A percentile compares a stretch with the other conserved stretches of the same genome.
Evolutionary conservation across 495 filamentous ascomycete species (phyloP).

Genomic region (Podospora appendiculata): DNA sequence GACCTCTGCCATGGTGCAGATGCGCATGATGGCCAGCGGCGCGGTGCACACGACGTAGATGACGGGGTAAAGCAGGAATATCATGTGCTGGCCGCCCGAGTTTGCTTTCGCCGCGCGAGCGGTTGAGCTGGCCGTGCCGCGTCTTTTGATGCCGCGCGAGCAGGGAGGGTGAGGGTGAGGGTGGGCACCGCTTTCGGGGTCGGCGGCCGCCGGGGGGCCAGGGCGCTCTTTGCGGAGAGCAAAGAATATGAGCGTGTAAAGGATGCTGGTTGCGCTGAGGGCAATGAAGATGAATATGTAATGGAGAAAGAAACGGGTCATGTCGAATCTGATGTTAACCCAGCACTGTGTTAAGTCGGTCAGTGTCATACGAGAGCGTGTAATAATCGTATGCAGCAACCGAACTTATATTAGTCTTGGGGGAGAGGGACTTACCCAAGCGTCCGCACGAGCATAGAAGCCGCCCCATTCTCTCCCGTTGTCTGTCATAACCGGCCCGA

Average conservation of each 20-base stretch:
- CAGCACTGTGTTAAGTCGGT: conserved; percentile 48
- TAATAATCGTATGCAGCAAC: background rate
- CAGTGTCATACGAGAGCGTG: conserved; percentile 1
- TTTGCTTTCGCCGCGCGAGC: background rate
- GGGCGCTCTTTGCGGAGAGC: conserved; percentile 36
- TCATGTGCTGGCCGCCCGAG: conserved; percentile 44
- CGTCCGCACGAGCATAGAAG: conserved; percentile 54
- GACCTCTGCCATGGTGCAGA: conserved; percentile 53
- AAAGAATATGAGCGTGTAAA: conserved; percentile 61
- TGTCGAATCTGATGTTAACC: conserved; percentile 54
- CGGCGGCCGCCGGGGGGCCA: no score
- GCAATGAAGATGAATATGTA: conserved; percentile 75
- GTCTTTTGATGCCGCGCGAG: background rate
- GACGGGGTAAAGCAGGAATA: conserved; percentile 68
- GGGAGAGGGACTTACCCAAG: conserved; percentile 45
- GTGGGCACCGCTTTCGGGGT: background rate
- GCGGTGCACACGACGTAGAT: conserved; percentile 66
- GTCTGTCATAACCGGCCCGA: conserved; percentile 41
- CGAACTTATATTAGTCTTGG: background rate
- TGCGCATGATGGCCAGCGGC: conserved; percentile 62
- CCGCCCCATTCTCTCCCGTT: conserved; percentile 40
- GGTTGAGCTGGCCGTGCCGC: background rate
- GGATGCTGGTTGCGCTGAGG: conserved; percentile 53
- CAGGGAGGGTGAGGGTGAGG: background rate
- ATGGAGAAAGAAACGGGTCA: conserved; percentile 60